Evolutionary conservation across 2,329 filamentous ascomycete genomes (phyloP), one percentile per base, ranked within the genome.

Genomic region (Trichoderma atrobrunneum): DNA sequence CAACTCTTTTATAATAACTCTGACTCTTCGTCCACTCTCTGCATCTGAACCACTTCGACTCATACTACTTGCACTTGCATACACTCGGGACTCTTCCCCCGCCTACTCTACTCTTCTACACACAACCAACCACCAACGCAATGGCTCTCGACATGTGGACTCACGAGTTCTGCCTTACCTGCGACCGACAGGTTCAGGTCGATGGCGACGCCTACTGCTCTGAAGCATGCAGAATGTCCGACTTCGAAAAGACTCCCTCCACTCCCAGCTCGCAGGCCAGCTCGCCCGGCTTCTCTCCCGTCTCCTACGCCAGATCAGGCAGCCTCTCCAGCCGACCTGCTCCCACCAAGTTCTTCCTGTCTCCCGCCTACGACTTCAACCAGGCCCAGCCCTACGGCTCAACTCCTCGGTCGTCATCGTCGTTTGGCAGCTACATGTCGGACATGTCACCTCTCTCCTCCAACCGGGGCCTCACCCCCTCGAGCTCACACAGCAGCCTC

Each of bases 121-220:
- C 34, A 39, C 66, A 69, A 67, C 26, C 43, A 66, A 48, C 14
- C 16, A 56, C 43, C 69, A 30, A 74, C 79, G 83, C 80, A 76
- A 89, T 88, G 86, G 85, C 87, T 80, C 84, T 85, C 79, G 87
- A 89, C 76, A 82, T 85, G 79, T 97, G 95, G 94, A 93, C 93
- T 78, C 93, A 92, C 82, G 92, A 97, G 83, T 97, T 94, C 88
- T 98, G 95, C 87, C 90, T 98, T 78, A 91, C 92, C 85, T 98
- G 95, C 86, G 95, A 98, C 85, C 92, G 92, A 84, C 82, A 84
- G 77, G 81, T 83, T 64, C 93, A 97, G 84, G 94, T 92, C 73
- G 89, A 93, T 75, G 90, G 90, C 71, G 91, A 91, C 74, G 90
- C 93, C 76, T 97, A 97, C 87, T 98, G 95, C 87, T 97, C 94